A percentile compares a stretch with the other conserved stretches of the same genome.
Evolutionary conservation across 2,329 filamentous ascomycete genomes (phyloP).

Genomic region (Arthrobotrys pseudoclavata): DNA sequence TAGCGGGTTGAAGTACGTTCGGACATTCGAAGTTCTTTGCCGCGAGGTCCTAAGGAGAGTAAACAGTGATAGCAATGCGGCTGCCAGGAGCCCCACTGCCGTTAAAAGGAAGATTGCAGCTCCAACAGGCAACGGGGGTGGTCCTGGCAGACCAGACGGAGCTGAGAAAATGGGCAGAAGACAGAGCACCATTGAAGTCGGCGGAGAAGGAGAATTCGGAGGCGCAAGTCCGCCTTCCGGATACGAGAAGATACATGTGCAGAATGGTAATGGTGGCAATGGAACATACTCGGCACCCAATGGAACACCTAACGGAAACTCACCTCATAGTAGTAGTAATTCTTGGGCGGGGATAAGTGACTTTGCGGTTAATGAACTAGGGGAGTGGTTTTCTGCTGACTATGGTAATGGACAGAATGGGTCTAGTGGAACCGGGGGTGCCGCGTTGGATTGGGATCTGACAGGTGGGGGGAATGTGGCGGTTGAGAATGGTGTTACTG

Average conservation of each 20-base stretch:
- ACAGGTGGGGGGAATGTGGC: constrained; percentile 50
- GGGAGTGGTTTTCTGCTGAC: constrained; percentile 56
- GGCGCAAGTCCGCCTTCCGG: constrained; percentile 56
- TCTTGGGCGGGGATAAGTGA: constrained; percentile 54
- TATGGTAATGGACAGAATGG: constrained; percentile 19
- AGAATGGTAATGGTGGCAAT: constrained; percentile 29
- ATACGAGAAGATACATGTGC: constrained; percentile 60
- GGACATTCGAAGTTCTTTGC: constrained; percentile 59
- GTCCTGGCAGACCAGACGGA: not conserved
- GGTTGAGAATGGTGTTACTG: constrained; percentile 57
- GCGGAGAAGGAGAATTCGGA: constrained; percentile 53
- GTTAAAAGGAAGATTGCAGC: constrained; percentile 42
- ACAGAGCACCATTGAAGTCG: constrained; percentile 51
- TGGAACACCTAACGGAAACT: constrained; percentile 57
- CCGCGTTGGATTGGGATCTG: constrained; percentile 53
- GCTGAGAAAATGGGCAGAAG: constrained; percentile 48
- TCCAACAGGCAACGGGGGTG: not conserved
- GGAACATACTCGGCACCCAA: constrained; percentile 45
- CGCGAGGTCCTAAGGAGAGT: constrained; percentile 52
- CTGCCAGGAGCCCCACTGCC: constrained; percentile 35
- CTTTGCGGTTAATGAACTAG: constrained; percentile 50
- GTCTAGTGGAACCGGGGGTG: not conserved
- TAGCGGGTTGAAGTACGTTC: constrained; percentile 54
- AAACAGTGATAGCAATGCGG: constrained; percentile 34
- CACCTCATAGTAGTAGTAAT: constrained; percentile 52